phyloP scores from a whole-genome alignment of 345 rosid genomes.

The Populus alba region DNA sequence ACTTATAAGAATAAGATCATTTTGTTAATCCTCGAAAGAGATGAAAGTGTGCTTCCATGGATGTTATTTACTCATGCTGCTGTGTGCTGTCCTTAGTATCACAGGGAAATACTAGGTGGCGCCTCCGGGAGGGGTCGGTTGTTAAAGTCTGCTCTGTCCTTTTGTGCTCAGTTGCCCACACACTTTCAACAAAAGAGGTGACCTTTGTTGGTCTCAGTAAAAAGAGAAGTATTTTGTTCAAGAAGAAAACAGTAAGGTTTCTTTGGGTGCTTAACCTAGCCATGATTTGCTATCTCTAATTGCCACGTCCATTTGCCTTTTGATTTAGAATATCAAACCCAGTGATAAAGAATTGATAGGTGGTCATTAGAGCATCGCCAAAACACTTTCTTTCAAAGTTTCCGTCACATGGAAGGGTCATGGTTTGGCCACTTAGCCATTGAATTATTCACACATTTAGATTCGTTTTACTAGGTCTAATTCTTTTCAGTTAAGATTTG shows the following conservation, averaged over 20 bases:
- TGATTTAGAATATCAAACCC: neutral
- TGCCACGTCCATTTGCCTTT: constrained; percentile 3
- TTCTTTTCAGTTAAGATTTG: neutral
- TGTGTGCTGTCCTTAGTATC: neutral
- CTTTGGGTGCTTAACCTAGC: constrained; percentile 1
- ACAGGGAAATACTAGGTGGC: neutral
- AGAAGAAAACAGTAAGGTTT: neutral
- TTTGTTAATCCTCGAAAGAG: neutral
- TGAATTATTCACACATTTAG: neutral
- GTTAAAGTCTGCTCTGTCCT: neutral
- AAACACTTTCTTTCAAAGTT: neutral
- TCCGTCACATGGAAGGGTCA: neutral
- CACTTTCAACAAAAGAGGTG: neutral
- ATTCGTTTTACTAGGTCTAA: neutral
- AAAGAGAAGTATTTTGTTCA: no score
- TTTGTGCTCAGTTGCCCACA: neutral
- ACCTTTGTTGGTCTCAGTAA: neutral
- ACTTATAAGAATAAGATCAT: no score
- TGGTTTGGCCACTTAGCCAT: neutral
- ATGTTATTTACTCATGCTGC: neutral
- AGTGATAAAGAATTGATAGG: neutral
- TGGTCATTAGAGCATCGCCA: neutral
- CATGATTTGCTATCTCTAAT: neutral
- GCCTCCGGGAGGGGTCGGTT: neutral
- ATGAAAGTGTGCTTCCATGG: neutral